Evolutionary conservation across 306 rosid genomes (phyloP).

Genomic region (Chamaecrista fasciculata): DNA sequence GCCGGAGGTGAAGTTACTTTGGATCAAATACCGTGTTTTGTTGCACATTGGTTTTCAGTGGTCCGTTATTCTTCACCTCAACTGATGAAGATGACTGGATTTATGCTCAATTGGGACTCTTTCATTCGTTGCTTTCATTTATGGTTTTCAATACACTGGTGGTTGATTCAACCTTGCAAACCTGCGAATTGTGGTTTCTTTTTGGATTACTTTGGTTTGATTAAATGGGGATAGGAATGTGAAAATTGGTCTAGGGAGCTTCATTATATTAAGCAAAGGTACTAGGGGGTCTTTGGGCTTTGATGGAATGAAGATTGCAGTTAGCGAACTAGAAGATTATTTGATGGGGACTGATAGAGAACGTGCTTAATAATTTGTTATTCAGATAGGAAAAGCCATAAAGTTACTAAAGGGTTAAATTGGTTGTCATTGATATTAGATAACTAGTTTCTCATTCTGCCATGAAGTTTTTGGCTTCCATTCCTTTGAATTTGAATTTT

Average conservation of each 20-base stretch:
- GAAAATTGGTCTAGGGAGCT: background rate
- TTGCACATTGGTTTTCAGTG: background rate
- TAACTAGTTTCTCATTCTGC: background rate
- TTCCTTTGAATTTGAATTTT: background rate
- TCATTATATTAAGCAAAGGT: background rate
- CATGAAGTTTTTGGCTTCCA: background rate
- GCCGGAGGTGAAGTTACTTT: background rate
- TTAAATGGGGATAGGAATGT: background rate
- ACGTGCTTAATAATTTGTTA: background rate
- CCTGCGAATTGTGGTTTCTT: background rate
- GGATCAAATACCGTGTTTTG: background rate
- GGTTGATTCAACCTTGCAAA: background rate
- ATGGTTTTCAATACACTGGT: no score
- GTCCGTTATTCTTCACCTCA: background rate
- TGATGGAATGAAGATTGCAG: background rate
- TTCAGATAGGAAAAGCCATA: background rate
- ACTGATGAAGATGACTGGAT: background rate
- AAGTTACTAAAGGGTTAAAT: background rate
- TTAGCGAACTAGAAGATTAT: background rate
- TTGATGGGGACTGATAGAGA: background rate
- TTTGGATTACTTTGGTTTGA: background rate
- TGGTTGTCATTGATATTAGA: background rate
- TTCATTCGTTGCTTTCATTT: no score
- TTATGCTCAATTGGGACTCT: background rate
- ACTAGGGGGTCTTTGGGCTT: background rate